phyloP scores from a whole-genome alignment of 345 rosid genomes.

The Gossypium australe region DNA sequence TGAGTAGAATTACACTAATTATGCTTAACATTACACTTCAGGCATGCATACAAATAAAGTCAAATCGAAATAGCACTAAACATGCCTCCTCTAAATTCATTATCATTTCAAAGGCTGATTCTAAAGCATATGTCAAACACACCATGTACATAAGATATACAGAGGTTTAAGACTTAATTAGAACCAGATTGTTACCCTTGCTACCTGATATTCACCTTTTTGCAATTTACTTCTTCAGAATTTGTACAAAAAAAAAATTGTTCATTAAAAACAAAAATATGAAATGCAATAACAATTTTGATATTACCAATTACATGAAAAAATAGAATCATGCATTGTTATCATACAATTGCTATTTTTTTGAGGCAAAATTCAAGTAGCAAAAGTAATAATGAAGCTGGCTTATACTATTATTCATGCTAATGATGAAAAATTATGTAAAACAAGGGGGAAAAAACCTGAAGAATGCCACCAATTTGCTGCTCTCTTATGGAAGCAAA shows the following conservation, averaged over 20 bases:
- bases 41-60: not conserved
- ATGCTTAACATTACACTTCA: not conserved
- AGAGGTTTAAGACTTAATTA: not conserved
- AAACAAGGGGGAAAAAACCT: constrained; percentile 34
- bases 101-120: not conserved
- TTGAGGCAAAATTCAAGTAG: not conserved
- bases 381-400: not conserved
- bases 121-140: not conserved
- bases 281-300: not conserved
- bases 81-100: not conserved
- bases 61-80: not conserved
- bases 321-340: not conserved
- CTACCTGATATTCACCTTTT: not conserved
- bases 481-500: constrained; percentile 95
- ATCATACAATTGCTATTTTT: not conserved
- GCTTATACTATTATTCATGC: not conserved
- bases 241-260: not conserved
- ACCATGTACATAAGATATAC: not conserved
- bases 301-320: not conserved
- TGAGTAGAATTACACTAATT: not conserved
- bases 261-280: not conserved
- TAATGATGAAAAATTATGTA: not conserved
- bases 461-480: constrained; percentile 97
- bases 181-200: not conserved
- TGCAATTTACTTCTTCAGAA: not conserved